A percentile compares a stretch with the other conserved stretches of the same genome.
These are phyloP conservation scores for Candida maesae DNA, from an alignment of 805 yeast species.

Conservation along the genomic window DNA sequence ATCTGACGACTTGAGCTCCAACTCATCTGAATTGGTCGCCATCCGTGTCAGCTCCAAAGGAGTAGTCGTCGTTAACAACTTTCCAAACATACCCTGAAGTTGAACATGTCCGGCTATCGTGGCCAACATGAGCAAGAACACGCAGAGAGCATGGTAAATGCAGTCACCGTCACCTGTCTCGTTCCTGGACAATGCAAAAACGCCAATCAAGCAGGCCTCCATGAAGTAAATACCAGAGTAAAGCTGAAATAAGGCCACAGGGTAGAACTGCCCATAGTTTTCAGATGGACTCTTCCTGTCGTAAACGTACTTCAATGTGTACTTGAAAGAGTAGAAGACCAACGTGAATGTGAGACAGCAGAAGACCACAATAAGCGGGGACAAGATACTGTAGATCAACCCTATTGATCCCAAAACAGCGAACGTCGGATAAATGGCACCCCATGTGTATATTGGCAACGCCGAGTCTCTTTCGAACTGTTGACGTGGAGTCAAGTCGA, in stretches of 20 bases:
- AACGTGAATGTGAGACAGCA: slow-evolving; percentile 53
- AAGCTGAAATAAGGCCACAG: slow-evolving; percentile 69
- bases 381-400: slow-evolving; percentile 69
- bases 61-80: slow-evolving; percentile 30
- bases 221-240: slow-evolving; percentile 80
- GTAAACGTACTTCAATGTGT: slow-evolving; percentile 57
- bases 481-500: slow-evolving; percentile 61
- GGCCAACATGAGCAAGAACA: slow-evolving; percentile 44
- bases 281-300: slow-evolving; percentile 51
- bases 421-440: slow-evolving; percentile 70
- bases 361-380: slow-evolving; percentile 71
- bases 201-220: slow-evolving; percentile 74
- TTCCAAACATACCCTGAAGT: slow-evolving; percentile 41
- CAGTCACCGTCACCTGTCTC: slow-evolving; percentile 40
- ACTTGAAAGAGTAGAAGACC: slow-evolving; percentile 64
- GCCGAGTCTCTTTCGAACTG: slow-evolving; percentile 41
- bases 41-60: slow-evolving; percentile 29
- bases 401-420: slow-evolving; percentile 79
- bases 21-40: neutral
- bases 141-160: slow-evolving; percentile 47
- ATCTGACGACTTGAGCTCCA: slow-evolving; percentile 3
- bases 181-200: slow-evolving; percentile 60
- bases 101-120: slow-evolving; percentile 59
- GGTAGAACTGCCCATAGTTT: slow-evolving; percentile 67
- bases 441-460: slow-evolving; percentile 62